Evolutionary conservation across 306 rosid species (phyloP), one percentile per base, ranked within the genome.

Genomic region (Vachellia collinsii): DNA sequence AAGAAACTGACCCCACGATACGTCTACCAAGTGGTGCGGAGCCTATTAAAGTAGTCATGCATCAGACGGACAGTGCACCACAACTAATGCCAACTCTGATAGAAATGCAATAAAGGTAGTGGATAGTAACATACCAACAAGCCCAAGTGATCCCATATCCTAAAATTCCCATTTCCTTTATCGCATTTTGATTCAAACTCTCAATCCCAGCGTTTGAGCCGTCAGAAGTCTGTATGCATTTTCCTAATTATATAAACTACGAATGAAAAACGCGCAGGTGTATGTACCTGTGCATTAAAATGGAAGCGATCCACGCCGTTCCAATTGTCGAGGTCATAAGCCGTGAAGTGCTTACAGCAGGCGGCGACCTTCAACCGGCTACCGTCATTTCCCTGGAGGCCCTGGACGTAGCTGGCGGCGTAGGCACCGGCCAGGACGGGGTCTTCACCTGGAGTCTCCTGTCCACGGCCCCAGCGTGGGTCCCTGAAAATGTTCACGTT

Each of bases 361-460:
- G 99, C 99, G 5, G 97, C 99, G 0, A 94, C 95, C 79, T 93
- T 94, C 87, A 94, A 86, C 81, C 87, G 90, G 81, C 76, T 73
- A 75, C 78, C 86, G 82, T 83, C 91, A 3, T 85, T 83, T 17
- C 97, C 97, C 92, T 94, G 99, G 36, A 93, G 78, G 1, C 99
- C 97, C 43, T 77, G 83, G 3, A 93, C 95, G 73, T 91, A 94
- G 38, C 87, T 88, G 44, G 95, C 94, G 0, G 95, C 99, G 51
- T 94, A 94, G 2, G 9, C 74, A 36, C 98, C 98, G 70, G 83
- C 98, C 9, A 94, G 68, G 6, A 88, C 48, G 3, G 98, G 98
- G 16, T 94, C 98, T 86, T 94, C 99, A 73, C 98, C 99, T 81
- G 99, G 98, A 81, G 98, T 94, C 80, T 93, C 97, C 88, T 93